Base-by-base conservation (phyloP, 1,139 yeast genomes). In the Candida sp. region DNA sequence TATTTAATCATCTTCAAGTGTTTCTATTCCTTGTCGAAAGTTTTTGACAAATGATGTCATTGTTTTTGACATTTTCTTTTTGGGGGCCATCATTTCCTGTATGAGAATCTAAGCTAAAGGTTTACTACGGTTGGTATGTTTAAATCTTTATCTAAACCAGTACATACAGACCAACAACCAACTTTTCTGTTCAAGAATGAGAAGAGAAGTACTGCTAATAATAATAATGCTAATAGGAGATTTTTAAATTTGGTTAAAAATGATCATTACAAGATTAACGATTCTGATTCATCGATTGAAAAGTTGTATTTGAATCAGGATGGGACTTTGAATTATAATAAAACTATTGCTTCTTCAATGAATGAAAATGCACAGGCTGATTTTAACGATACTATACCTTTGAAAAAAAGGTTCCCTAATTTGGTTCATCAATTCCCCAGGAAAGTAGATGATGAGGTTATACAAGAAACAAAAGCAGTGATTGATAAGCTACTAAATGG, bases 401-500 rank as follows among this genome's bases (percentile, higher is more conserved):
- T 73, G 39, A 73, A 73, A 48, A 53, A 54, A 39, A 56, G 64
- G 42, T 71, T 56, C 44, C 78, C 78, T 12, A 63, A 68, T 39
- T 56, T 73, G 45, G 65, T 63, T 32, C 78, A 73, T 45, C 58
- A 61, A 43, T 73, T 73, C 45, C 79, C 79, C 1, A 56, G 70
- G 22, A 57, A 61, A 39, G 66, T 66, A 5, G 70, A 70, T 44
- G 63, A 61, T 22, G 45, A 46, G 5, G 60, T 68, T 37, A 48
- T 70, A 1, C 55, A 54, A 7, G 72, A 68, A 15, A 71, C 77
- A 1, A 56, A 48, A 45, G 38, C 41, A 2, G 55, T 62, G 1
- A 56, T 73, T 2, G 48, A 57, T 11, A 49, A 47, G 3, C 43
- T 72, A 4, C 39, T 71, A 1, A 47, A 50, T 11, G 38, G 46